A percentile compares a stretch with the other conserved stretches of the same genome.
Conservation (phyloP, 192 early-diverging fungal genomes). For the Rhizoclosmatium sp. region DNA sequence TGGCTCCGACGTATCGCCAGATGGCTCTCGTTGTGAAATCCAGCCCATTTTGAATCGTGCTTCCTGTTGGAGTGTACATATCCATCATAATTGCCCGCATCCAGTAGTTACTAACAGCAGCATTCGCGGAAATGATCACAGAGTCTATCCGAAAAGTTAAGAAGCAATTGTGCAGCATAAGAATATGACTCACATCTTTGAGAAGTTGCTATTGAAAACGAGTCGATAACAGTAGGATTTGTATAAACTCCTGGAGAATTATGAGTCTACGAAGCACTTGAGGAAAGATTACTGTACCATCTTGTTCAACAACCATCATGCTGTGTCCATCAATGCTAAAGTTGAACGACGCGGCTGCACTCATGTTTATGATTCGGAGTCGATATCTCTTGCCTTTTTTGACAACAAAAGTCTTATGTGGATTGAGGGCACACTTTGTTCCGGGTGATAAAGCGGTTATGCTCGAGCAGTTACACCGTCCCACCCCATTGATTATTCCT, state of each 20-base stretch:
- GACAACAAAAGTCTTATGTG: slow-evolving; percentile 54
- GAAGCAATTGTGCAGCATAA: neutral
- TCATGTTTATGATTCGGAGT: slow-evolving; percentile 84
- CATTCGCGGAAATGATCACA: slow-evolving; percentile 12
- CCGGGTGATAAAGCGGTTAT: neutral
- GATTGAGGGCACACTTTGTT: neutral
- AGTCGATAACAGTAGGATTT: neutral
- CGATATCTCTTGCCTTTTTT: slow-evolving; percentile 78
- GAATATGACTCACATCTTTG: slow-evolving; percentile 20
- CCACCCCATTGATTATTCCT: slow-evolving; percentile 62
- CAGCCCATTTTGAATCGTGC: slow-evolving; percentile 3
- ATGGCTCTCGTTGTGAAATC: slow-evolving; percentile 1
- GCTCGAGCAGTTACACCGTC: slow-evolving; percentile 1
- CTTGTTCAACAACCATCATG: slow-evolving; percentile 80
- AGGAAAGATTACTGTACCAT: slow-evolving; percentile 49
- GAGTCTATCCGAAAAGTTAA: slow-evolving; percentile 2
- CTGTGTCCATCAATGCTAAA: slow-evolving; percentile 81
- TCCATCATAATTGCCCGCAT: slow-evolving; percentile 25
- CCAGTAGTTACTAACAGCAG: slow-evolving; percentile 11
- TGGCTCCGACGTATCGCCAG: slow-evolving; percentile 22
- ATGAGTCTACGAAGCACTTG: neutral
- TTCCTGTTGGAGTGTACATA: slow-evolving; percentile 27
- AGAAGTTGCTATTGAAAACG: neutral
- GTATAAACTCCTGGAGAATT: neutral
- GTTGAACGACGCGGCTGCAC: slow-evolving; percentile 74